Base-by-base conservation (phyloP, 2,329 filamentous ascomycete species). In the Bertia moriformis region DNA sequence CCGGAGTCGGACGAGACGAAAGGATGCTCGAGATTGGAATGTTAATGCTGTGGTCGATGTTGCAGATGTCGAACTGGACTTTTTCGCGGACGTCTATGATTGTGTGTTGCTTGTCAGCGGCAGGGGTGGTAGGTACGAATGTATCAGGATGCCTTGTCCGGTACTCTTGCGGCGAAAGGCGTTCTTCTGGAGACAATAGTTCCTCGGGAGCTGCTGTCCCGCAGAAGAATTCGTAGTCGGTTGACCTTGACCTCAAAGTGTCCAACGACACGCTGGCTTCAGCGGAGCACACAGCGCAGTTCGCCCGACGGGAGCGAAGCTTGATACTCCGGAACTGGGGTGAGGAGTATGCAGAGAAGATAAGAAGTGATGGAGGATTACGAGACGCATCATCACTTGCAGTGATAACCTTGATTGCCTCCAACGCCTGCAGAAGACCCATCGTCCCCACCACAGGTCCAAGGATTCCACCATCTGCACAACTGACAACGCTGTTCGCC, bases 361-460 rank as follows among this genome's bases (percentile, higher is more conserved):
- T 56, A 22, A 60, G 56, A 4, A 63, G 45, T 4, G 56, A 51
- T 4, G 59, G 57, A 4, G 53, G 29, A 14, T 13, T n/a, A 14
- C 45, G 19, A 7, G 32, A 7, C 10, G 7, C 15, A 13, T 14
- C 32, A 35, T 7, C 10, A 14, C 10, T 7, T 7, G 62, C 50
- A 0, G 73, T 68, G 14, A 95, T 67, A n/a, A 95, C 57, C 54
- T 93, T 91, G 50, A 96, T 78, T 0, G 85, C 78, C 59, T 96
- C 87, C 1, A 93, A 64, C 0, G 91, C 89, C 61, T 96, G 91
- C 41, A 96, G 61, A 0, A 94, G 78, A 4, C 91, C 91, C 85
- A 98, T 95, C 1, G 78, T 70, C 0, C 91, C 91, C 0, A 98
- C 91, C 0, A 95, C 87, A 0, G 91, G 88, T 0, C 91, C 91